A percentile compares a stretch with the other conserved stretches of the same genome.
phyloP scores from a whole-genome alignment of 2,329 filamentous ascomycete species.

The Septoria petroselini region DNA sequence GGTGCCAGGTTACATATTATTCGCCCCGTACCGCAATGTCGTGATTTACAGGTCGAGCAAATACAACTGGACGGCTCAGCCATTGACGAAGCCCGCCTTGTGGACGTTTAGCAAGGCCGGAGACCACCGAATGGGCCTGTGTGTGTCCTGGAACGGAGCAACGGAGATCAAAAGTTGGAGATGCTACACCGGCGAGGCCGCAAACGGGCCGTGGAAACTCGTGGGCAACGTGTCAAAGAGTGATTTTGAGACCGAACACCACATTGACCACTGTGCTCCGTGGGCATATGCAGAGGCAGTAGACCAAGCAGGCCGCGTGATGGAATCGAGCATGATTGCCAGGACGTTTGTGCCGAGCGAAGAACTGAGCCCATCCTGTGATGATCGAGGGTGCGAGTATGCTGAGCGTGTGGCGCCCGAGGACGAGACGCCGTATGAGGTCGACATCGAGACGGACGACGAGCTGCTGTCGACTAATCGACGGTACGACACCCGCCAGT shows the following conservation, averaged over 20 bases:
- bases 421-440: slow-evolving; percentile 30
- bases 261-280: slow-evolving; percentile 23
- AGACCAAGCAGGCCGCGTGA: slow-evolving; percentile 31
- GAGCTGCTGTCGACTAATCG: slow-evolving; percentile 34
- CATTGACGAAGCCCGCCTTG: slow-evolving; percentile 41
- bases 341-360: slow-evolving; percentile 41
- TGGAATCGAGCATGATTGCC: slow-evolving; percentile 36
- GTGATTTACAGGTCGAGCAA: slow-evolving; percentile 57
- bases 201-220: slow-evolving; percentile 38
- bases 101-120: slow-evolving; percentile 40
- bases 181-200: slow-evolving; percentile 46
- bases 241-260: slow-evolving; percentile 46
- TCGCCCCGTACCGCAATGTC: slow-evolving; percentile 49
- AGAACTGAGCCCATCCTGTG: slow-evolving; percentile 33
- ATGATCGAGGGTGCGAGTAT: slow-evolving; percentile 35
- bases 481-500: slow-evolving; percentile 37
- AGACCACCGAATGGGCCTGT: slow-evolving; percentile 41
- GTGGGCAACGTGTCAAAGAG: slow-evolving; percentile 42
- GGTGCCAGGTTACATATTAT: slow-evolving; percentile 51
- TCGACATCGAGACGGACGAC: slow-evolving; percentile 23
- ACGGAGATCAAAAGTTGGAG: slow-evolving; percentile 51
- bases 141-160: slow-evolving; percentile 55
- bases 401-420: slow-evolving; percentile 25
- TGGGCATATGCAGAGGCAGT: slow-evolving; percentile 39
- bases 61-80: slow-evolving; percentile 52